Percentiles rank a stretch among this genome's conserved stretches.
These are phyloP conservation scores for Teratosphaeriaceae sp. DNA, from an alignment of 2,329 filamentous ascomycete genomes.

Conservation along the genomic window DNA sequence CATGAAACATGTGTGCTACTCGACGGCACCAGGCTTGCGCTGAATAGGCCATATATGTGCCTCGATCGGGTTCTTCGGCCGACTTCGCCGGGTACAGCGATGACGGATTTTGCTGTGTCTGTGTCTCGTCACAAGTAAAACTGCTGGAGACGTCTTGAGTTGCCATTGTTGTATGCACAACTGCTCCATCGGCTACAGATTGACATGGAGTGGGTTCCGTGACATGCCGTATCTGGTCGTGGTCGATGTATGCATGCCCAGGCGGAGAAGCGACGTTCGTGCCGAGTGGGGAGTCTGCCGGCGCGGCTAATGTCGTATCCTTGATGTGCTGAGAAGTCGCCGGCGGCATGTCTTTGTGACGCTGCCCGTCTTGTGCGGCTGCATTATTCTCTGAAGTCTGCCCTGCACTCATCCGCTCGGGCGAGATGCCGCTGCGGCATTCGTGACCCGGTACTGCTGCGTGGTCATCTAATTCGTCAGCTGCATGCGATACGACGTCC, in stretches of 20 bases:
- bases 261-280: background rate
- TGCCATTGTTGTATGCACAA: background rate
- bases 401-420: background rate
- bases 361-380: background rate
- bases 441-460: background rate
- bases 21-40: too few relatives aligned
- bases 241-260: background rate
- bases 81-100: background rate
- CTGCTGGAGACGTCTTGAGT: slow-evolving; percentile 3
- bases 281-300: background rate
- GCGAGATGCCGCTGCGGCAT: background rate
- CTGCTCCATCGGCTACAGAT: background rate
- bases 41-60: too few relatives aligned
- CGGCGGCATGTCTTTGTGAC: background rate
- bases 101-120: background rate
- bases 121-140: background rate
- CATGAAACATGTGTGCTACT: too few relatives aligned
- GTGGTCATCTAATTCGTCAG: background rate
- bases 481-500: background rate
- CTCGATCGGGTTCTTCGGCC: background rate
- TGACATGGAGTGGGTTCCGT: background rate
- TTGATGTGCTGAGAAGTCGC: background rate
- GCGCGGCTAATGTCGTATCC: background rate
- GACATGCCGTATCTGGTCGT: background rate
- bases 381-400: background rate